phyloP scores from a whole-genome alignment of 768 basidiomycete species.

The Serendipita indica region DNA sequence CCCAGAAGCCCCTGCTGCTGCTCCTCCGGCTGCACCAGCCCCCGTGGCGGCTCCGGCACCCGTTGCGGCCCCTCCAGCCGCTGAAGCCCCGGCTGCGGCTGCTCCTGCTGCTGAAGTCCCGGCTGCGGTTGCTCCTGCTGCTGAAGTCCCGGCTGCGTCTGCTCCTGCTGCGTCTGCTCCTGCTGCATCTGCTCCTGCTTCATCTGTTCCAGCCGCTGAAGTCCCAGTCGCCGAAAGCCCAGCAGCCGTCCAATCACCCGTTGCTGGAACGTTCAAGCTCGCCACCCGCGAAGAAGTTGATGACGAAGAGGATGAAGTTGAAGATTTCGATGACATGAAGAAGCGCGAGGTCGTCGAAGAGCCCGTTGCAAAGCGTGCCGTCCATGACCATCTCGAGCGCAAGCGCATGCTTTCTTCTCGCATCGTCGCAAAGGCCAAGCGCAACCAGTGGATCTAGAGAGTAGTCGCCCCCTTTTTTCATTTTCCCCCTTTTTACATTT shows the following conservation, averaged over 20 bases:
- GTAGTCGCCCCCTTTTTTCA: neutral
- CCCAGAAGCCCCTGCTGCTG: neutral
- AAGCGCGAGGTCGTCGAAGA: neutral
- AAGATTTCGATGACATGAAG: neutral
- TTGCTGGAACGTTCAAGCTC: neutral
- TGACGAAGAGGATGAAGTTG: neutral
- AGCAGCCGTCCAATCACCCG: neutral
- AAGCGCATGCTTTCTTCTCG: conserved; percentile 3
- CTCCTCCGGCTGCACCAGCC: neutral
- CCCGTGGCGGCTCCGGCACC: neutral
- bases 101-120: neutral
- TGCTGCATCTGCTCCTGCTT: neutral
- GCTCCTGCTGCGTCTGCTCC: neutral
- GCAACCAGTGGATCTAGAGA: neutral
- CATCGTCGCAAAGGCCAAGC: neutral
- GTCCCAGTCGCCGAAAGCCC: neutral
- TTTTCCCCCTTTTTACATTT: neutral
- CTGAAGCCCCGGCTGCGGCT: neutral
- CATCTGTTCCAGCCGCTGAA: neutral
- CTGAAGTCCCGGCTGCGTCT: neutral
- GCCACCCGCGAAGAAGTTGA: neutral
- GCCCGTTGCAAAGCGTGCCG: neutral
- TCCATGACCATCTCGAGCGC: neutral
- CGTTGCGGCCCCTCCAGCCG: neutral
- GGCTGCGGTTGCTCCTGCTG: neutral